A percentile compares a stretch with the other conserved stretches of the same genome.
Evolutionary conservation across 257 asterid species (phyloP).

Genomic region (Penstemon eatonii): DNA sequence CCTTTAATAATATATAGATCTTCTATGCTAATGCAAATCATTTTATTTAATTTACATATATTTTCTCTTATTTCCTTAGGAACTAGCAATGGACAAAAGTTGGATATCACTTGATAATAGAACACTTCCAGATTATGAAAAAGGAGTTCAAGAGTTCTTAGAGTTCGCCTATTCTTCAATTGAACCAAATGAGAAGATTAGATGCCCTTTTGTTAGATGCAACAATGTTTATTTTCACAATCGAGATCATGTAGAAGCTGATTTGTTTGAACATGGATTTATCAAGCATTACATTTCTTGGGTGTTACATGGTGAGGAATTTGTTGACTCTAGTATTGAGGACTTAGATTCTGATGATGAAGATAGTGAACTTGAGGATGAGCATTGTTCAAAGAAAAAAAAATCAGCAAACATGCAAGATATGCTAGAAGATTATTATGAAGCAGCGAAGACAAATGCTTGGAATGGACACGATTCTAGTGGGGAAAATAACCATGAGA

Average conservation of each 20-base stretch:
- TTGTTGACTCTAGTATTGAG: not conserved
- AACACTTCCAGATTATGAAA: not conserved
- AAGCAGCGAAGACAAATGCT: not conserved
- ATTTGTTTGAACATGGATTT: too few relatives aligned
- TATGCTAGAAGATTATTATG: not conserved
- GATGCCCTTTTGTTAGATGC: not conserved
- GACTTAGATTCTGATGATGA: not conserved
- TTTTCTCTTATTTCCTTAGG: too few relatives aligned
- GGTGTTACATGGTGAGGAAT: constrained; percentile 1
- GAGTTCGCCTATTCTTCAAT: too few relatives aligned
- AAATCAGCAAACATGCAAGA: not conserved
- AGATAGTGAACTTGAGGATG: not conserved
- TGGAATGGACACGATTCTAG: not conserved
- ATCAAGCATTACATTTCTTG: not conserved
- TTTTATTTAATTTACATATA: too few relatives aligned
- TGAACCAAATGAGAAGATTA: too few relatives aligned
- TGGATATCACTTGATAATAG: not conserved
- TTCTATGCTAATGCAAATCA: too few relatives aligned
- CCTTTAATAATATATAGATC: too few relatives aligned
- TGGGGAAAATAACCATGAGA: too few relatives aligned
- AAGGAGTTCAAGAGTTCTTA: too few relatives aligned
- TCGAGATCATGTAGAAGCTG: too few relatives aligned
- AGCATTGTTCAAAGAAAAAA: too few relatives aligned
- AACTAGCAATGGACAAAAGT: not conserved
- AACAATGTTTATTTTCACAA: too few relatives aligned